phyloP scores from a whole-genome alignment of 129 eudicot species.

The Tanacetum coccineum region DNA sequence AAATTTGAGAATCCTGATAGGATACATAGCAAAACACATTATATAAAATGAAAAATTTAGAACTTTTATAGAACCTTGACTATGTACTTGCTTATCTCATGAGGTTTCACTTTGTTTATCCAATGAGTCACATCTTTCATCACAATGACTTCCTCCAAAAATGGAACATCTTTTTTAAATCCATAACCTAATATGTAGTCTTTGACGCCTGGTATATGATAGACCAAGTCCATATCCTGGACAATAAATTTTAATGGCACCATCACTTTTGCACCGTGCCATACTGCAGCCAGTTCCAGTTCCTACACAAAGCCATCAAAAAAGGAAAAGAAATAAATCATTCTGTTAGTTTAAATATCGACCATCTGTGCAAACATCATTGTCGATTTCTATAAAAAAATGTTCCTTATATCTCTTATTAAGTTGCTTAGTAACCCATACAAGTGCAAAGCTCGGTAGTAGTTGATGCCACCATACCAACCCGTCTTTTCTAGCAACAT shows the following conservation, averaged over 20 bases:
- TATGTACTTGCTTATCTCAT: slow-evolving; percentile 55
- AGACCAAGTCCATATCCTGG: not conserved
- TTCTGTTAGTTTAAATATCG: too few species aligned
- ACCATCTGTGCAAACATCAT: too few species aligned
- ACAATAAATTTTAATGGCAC: slow-evolving; percentile 14
- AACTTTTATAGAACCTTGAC: slow-evolving; percentile 45
- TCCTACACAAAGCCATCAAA: slow-evolving; percentile 24
- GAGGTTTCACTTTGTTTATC: slow-evolving; percentile 61
- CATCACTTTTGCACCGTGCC: slow-evolving; percentile 57
- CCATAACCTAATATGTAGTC: not conserved
- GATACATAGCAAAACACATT: too few species aligned
- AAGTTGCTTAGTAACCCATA: too few species aligned
- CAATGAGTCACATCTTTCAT: slow-evolving; percentile 66
- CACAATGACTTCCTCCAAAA: slow-evolving; percentile 54
- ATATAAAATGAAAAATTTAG: slow-evolving; percentile 12
- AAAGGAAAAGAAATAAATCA: not conserved
- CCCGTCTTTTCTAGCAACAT: too few species aligned
- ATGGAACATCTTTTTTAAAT: slow-evolving; percentile 44
- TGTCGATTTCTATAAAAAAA: too few species aligned
- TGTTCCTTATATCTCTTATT: too few species aligned
- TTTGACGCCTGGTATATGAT: slow-evolving; percentile 9
- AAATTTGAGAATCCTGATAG: too few species aligned
- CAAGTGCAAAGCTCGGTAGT: too few species aligned
- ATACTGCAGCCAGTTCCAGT: slow-evolving; percentile 53
- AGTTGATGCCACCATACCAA: too few species aligned